A percentile compares a stretch with the other conserved stretches of the same genome.
Conservation (phyloP, 371 early-diverging fungal genomes). For the Mycotypha africana region DNA sequence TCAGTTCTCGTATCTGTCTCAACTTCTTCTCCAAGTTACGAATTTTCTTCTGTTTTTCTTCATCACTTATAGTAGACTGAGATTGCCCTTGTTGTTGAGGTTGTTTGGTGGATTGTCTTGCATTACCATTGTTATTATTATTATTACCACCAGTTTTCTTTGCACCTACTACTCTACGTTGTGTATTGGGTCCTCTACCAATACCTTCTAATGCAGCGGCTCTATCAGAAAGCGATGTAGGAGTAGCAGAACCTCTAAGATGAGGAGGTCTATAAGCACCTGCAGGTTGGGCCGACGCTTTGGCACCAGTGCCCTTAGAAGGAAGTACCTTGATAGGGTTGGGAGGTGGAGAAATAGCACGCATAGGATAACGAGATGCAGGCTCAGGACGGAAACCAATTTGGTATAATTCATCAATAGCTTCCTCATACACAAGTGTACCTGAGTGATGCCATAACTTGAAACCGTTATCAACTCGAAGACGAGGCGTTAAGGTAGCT, state of each 20-base stretch:
- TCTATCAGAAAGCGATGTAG: conserved; percentile 39
- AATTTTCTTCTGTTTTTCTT: conserved; percentile 78
- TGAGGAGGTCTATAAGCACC: conserved; percentile 83
- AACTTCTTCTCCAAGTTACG: conserved; percentile 85
- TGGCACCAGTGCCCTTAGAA: conserved; percentile 23
- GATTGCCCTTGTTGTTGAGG: conserved; percentile 1
- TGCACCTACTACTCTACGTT: conserved; percentile 33
- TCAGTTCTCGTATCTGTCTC: conserved; percentile 81
- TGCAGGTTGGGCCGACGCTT: conserved; percentile 34
- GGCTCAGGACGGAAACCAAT: conserved; percentile 70
- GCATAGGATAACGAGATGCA: conserved; percentile 62
- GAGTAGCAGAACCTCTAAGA: conserved; percentile 54
- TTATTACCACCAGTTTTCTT: conserved; percentile 12
- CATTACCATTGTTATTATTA: too few relatives aligned
- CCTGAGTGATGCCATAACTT: conserved; percentile 96
- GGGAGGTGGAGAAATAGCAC: conserved; percentile 62
- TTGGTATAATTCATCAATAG: conserved; percentile 84
- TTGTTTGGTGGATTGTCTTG: conserved; percentile 3
- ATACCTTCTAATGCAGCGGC: conserved; percentile 25
- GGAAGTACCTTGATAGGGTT: conserved; percentile 37
- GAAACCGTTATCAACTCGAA: conserved; percentile 97
- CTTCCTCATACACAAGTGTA: conserved; percentile 67
- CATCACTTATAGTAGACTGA: conserved; percentile 15
- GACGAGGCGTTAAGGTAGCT: conserved; percentile 86
- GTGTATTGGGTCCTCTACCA: conserved; percentile 21